These are phyloP conservation scores for Smallanthus sonchifolius DNA, from an alignment of 129 eudicot species.

Conservation along the genomic window DNA sequence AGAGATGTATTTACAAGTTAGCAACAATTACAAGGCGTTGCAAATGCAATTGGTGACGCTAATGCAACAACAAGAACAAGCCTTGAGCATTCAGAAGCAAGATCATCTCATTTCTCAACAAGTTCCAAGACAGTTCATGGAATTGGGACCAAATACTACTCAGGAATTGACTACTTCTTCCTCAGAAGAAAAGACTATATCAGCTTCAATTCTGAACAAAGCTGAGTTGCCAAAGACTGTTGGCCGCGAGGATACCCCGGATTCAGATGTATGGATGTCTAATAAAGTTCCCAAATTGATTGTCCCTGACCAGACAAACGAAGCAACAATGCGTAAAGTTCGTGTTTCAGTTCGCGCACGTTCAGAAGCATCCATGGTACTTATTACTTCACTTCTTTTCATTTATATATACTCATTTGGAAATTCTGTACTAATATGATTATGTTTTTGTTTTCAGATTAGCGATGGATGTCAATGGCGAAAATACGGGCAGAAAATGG, in stretches of 20 bases:
- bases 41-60: slow-evolving; percentile 47
- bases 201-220: slow-evolving; percentile 17
- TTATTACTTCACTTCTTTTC: too few relatives aligned
- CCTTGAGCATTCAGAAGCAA: slow-evolving; percentile 27
- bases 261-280: slow-evolving; percentile 45
- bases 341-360: slow-evolving; percentile 91
- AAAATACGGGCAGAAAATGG: slow-evolving; percentile 76
- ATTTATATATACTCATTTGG: too few relatives aligned
- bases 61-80: slow-evolving; percentile 74
- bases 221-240: too few relatives aligned
- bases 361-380: slow-evolving; percentile 84
- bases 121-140: slow-evolving; percentile 40
- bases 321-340: slow-evolving; percentile 86
- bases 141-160: slow-evolving; percentile 21
- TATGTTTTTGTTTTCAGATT: slow-evolving; percentile 32
- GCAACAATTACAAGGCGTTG: slow-evolving; percentile 52
- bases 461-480: slow-evolving; percentile 82
- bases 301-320: slow-evolving; percentile 38
- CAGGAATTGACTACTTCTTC: slow-evolving; percentile 27
- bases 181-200: slow-evolving; percentile 60
- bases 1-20: slow-evolving; percentile 57
- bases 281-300: slow-evolving; percentile 54
- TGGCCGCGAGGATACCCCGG: slow-evolving; percentile 19
- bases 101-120: slow-evolving; percentile 11
- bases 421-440: too few relatives aligned